A percentile compares a stretch with the other conserved stretches of the same genome.
Evolutionary conservation across 169 alveolate genomes (phyloP).

Genomic region (Theileria annulata): DNA sequence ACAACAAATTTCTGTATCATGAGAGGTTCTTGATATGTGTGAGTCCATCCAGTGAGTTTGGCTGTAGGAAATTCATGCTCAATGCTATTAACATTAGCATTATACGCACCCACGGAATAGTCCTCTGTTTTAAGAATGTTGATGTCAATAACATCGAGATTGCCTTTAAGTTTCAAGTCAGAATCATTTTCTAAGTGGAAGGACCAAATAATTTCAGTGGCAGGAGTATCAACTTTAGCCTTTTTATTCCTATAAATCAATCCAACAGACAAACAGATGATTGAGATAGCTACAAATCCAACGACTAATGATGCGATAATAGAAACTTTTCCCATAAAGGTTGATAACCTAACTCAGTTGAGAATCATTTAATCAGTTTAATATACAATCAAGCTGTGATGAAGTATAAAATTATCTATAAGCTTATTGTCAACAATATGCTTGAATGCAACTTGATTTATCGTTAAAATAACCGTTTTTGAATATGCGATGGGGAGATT

Average conservation of each 20-base stretch:
- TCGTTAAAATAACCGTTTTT: background rate
- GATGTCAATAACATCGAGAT: background rate
- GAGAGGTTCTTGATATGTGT: background rate
- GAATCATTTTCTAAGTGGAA: background rate
- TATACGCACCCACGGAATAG: background rate
- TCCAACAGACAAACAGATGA: background rate
- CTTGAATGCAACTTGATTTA: background rate
- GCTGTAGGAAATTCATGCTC: background rate
- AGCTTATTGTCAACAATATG: background rate
- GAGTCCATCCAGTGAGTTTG: background rate
- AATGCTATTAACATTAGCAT: background rate
- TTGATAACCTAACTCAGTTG: background rate
- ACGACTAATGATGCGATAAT: background rate
- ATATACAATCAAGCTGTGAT: background rate
- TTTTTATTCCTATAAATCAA: background rate
- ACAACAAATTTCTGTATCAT: background rate
- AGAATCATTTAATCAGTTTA: background rate
- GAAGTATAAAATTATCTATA: background rate
- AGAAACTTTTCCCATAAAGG: background rate
- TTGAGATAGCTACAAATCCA: background rate
- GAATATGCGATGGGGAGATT: background rate
- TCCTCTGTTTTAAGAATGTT: background rate
- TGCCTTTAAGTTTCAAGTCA: background rate
- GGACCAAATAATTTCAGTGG: background rate
- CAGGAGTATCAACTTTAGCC: background rate